Evolutionary conservation across 1,284 basidiomycete species (phyloP).

Genomic region (Stygiomarasmius scandens): DNA sequence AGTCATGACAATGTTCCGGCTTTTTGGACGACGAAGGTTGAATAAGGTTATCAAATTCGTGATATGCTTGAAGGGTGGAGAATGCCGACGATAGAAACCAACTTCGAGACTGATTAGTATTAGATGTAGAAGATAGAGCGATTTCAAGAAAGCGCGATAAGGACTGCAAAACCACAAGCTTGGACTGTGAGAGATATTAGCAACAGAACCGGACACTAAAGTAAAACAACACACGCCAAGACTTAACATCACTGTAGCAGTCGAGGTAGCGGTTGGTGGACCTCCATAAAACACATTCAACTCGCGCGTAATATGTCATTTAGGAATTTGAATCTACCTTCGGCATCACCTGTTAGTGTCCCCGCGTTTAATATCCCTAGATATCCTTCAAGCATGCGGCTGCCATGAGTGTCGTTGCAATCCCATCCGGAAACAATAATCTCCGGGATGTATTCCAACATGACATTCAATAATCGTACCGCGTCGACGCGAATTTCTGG

Average conservation of each 20-base stretch:
- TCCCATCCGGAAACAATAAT: slow-evolving; percentile 74
- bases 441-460: slow-evolving; percentile 74
- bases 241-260: slow-evolving; percentile 66
- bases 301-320: background rate
- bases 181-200: slow-evolving; percentile 49
- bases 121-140: slow-evolving; percentile 28
- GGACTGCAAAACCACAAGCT: slow-evolving; percentile 60
- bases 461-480: slow-evolving; percentile 78
- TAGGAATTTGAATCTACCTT: slow-evolving; percentile 39
- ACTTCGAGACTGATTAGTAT: slow-evolving; percentile 25
- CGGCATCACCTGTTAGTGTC: slow-evolving; percentile 59
- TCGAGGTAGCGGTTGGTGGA: slow-evolving; percentile 56
- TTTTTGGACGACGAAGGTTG: slow-evolving; percentile 19
- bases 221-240: slow-evolving; percentile 49
- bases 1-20: slow-evolving; percentile 30
- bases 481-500: slow-evolving; percentile 93
- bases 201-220: slow-evolving; percentile 7
- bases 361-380: slow-evolving; percentile 72
- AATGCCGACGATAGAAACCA: slow-evolving; percentile 63
- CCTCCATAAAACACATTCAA: slow-evolving; percentile 32
- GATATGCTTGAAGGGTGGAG: slow-evolving; percentile 45
- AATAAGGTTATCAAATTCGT: slow-evolving; percentile 46
- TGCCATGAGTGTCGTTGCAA: slow-evolving; percentile 53
- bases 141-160: slow-evolving; percentile 58
- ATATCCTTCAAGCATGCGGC: slow-evolving; percentile 73